Base-by-base conservation (phyloP, 164 flowering plant genomes). In the Pachysandra terminalis region DNA sequence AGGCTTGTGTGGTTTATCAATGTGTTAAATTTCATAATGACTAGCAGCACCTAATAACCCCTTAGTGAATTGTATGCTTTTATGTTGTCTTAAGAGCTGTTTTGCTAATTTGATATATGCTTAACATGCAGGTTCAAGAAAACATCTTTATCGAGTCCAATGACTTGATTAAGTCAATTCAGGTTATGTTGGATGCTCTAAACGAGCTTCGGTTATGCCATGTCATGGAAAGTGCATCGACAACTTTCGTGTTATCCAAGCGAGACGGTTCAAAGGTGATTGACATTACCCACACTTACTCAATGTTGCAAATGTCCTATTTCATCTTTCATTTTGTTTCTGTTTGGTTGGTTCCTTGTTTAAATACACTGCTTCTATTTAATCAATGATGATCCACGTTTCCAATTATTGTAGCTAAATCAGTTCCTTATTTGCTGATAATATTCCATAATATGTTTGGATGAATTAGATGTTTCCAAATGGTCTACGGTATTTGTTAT, bases 181-280 rank as follows among this genome's bases (percentile, higher is more conserved):
- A 92, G 79, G 82, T 90, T 58, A 69, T 85, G 63, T 77, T 95
- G 81, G 74, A 82, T 84, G 88, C 86, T 72, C 85, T 95, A 17
- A 95, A 95, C 84, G 93, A 86, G 73, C 92, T 93, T 76, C 86
- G 98, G 15, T 60, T 81, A 62, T 81, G 77, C 71, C 71, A 90
- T 78, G 81, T 89, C 49, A 70, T 81, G 76, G 96, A 87, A 74
- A 84, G 81, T 79, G 77, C 81, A 55, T 65, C 73, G 21, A 71
- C 78, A 23, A 75, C 78, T 69, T 59, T 81, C n/a, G 59, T 75
- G 19, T 65, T 71, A 61, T 59, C 59, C 19, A 82, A 77, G 68
- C 75, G 74, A 65, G 89, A 81, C 73, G 68, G 68, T 68, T 66
- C 84, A 66, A 87, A 82, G 88, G 94, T 83, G 61, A 62, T 66